These are phyloP conservation scores for Solanum tacnaense DNA, from an alignment of 257 asterid genomes.

Conservation along the genomic window DNA sequence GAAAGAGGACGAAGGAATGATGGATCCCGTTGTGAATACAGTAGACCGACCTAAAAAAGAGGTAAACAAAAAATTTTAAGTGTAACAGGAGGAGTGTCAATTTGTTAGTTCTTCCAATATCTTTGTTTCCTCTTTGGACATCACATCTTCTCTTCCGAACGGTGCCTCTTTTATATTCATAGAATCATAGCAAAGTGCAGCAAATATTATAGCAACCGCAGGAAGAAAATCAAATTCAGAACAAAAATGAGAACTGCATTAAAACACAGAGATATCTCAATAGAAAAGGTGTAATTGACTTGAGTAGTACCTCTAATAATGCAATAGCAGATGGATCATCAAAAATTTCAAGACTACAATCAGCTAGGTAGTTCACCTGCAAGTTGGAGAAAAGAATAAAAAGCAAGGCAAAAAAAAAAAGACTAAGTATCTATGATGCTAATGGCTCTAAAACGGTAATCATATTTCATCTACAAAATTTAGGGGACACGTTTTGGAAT, in stretches of 20 bases:
- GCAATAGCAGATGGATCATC: slow-evolving; percentile 90
- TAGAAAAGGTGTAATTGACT: background rate
- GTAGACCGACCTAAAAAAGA: slow-evolving; percentile 62
- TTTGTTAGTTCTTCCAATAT: background rate
- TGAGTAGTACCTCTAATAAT: slow-evolving; percentile 54
- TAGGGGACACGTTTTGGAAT: background rate
- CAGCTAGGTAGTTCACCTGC: slow-evolving; percentile 84
- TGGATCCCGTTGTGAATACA: slow-evolving; percentile 84
- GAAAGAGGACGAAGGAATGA: slow-evolving; percentile 77
- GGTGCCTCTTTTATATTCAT: background rate
- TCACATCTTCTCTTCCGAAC: background rate
- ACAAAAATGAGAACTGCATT: background rate
- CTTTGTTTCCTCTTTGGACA: background rate
- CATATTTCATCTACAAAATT: background rate
- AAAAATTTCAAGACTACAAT: slow-evolving; percentile 80
- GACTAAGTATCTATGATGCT: background rate
- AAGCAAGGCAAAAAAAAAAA: background rate
- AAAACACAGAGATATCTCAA: background rate
- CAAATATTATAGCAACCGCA: background rate
- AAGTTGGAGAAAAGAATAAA: background rate
- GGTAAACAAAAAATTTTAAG: background rate
- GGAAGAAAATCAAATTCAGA: background rate
- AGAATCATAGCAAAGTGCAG: background rate
- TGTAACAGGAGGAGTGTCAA: background rate
- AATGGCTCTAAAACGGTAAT: background rate